A percentile compares a stretch with the other conserved stretches of the same genome.
Conservation (phyloP, 2,329 filamentous ascomycete genomes). For the Trichoderma atrobrunneum region DNA sequence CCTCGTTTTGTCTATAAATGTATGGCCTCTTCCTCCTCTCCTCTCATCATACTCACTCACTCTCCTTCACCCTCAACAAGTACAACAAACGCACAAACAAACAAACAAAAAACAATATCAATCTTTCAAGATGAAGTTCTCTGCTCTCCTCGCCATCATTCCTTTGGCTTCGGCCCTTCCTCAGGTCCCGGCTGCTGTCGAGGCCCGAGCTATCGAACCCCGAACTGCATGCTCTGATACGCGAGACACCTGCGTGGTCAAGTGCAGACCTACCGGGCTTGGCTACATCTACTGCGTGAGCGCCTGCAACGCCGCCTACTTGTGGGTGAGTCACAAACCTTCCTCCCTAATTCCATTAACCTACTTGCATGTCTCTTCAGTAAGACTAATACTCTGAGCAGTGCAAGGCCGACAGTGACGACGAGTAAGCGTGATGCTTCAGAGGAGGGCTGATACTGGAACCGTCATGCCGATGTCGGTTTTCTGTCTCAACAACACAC, state of each 20-base stretch:
- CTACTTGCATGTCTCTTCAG: neutral
- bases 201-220: neutral
- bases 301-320: neutral
- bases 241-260: neutral
- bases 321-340: neutral
- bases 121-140: neutral
- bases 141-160: neutral
- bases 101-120: neutral
- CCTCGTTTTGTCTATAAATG: neutral
- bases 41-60: neutral
- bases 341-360: neutral
- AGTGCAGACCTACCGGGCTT: neutral
- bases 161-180: neutral
- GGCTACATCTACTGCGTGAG: conserved; percentile 2
- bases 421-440: neutral
- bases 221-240: neutral
- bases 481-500: neutral
- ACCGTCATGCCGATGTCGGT: neutral
- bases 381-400: neutral
- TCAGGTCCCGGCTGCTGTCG: neutral
- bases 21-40: neutral
- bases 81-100: neutral
- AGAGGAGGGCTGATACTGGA: neutral
- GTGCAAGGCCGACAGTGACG: neutral
- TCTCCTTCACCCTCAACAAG: neutral